Conservation (phyloP, 2,329 filamentous ascomycete genomes). For the Lasiodiplodia sp. region DNA sequence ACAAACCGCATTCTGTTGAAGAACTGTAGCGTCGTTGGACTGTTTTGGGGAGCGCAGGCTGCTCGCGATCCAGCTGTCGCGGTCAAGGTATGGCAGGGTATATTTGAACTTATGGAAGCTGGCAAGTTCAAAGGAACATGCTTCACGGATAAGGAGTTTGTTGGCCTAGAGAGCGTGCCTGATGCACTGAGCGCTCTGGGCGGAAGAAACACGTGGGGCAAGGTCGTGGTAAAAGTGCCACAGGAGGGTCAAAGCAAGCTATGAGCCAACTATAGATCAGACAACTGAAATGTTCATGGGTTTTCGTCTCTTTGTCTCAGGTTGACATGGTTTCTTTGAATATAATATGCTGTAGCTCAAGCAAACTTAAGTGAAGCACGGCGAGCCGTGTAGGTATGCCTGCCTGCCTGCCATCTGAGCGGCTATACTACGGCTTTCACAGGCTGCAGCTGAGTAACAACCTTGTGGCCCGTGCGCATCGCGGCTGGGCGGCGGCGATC, state of each 20-base stretch:
- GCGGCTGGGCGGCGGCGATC: slow-evolving; percentile 26
- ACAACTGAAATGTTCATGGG: neutral
- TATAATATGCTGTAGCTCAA: neutral
- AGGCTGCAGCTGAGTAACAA: slow-evolving; percentile 3
- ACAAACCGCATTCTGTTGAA: slow-evolving; percentile 93
- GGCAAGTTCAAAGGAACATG: slow-evolving; percentile 84
- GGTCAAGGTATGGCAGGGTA: slow-evolving; percentile 78
- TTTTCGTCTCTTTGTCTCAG: neutral
- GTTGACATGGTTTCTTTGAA: neutral
- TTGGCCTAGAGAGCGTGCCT: slow-evolving; percentile 80
- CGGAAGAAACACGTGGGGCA: slow-evolving; percentile 88
- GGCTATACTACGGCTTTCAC: neutral
- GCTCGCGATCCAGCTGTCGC: slow-evolving; percentile 75
- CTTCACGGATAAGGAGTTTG: slow-evolving; percentile 82
- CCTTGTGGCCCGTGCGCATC: slow-evolving; percentile 4
- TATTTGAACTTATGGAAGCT: slow-evolving; percentile 77
- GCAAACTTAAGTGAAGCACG: neutral
- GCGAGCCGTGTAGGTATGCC: neutral
- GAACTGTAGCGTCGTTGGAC: slow-evolving; percentile 87
- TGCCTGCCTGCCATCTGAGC: neutral
- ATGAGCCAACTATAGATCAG: slow-evolving; percentile 26
- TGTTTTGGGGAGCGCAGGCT: slow-evolving; percentile 91
- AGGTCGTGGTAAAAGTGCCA: slow-evolving; percentile 88
- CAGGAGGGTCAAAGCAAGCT: slow-evolving; percentile 57
- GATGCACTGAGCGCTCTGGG: slow-evolving; percentile 80